Base-by-base conservation (phyloP, 2,329 filamentous ascomycete genomes). In the Aspergillus sp. region DNA sequence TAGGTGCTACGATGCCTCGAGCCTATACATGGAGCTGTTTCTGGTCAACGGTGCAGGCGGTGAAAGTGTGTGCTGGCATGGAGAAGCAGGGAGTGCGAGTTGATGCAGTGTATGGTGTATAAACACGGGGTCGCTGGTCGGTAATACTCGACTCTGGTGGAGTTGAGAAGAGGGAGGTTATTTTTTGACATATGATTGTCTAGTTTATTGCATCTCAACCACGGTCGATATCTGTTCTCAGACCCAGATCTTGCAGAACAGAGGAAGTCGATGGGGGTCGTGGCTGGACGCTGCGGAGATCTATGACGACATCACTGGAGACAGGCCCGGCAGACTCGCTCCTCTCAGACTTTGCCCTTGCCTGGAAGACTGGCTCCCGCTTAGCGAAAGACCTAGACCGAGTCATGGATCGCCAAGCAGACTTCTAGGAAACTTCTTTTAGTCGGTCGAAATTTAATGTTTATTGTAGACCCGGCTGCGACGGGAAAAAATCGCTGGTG, bases 271-370 rank as follows among this genome's bases (percentile, higher is more conserved):
- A 41, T 20, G 41, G 37, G 30, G 46, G 11, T 22, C 27, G 11
- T 5, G 27, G 27, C n/a, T 33, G 45, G 15, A 19, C 9, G 22
- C 19, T 49, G 46, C 33, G 46, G 46, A 49, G 46, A 49, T 49
- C 46, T 49, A 49, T 49, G 46, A 49, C 46, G 46, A 49, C 46
- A 49, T 49, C 30, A 49, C 46, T 49, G 46, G 46, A 9, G 27
- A 30, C 27, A 30, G 24, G 46, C 27, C 45, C n/a, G 33, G 46
- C 46, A 9, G 20, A 37, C 19, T 39, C 46, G 30, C 44, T 27
- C 46, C 30, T 39, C 30, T 30, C 27, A 30, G 34, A n/a, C 34
- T 37, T n/a, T 37, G n/a, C 9, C 46, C 33, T 20, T n/a, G 11
- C 46, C 34, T 15, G 45, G 17, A 41, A 41, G 39, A 22, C 19